A percentile compares a stretch with the other conserved stretches of the same genome.
Conservation (phyloP, 768 basidiomycete species). For the Pleurotus sapidus region DNA sequence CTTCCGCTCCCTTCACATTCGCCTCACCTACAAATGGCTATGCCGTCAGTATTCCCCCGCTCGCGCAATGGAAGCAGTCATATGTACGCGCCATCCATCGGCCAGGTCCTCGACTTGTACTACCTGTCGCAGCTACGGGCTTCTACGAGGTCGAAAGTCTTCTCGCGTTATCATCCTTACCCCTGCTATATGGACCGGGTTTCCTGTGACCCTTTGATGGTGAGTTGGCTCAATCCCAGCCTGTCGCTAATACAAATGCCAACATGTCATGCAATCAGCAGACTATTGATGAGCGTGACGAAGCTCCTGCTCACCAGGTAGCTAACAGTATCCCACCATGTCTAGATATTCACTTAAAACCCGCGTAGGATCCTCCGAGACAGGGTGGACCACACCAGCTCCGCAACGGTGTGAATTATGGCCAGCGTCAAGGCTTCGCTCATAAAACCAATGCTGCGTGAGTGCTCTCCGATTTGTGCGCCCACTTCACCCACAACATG, state of each 20-base stretch:
- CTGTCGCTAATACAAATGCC: not conserved
- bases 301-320: not conserved
- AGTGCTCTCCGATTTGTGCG: conserved; percentile 35
- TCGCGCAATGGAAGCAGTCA: not conserved
- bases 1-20: too few relatives aligned
- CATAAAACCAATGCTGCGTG: not conserved
- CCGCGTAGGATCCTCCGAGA: not conserved
- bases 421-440: not conserved
- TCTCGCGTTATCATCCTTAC: not conserved
- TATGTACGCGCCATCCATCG: not conserved
- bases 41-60: not conserved
- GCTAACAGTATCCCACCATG: not conserved
- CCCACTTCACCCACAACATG: conserved; percentile 64
- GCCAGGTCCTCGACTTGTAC: not conserved
- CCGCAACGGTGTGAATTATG: not conserved
- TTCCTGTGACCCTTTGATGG: not conserved
- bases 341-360: not conserved
- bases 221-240: not conserved
- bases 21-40: not conserved
- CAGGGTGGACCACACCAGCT: not conserved
- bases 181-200: not conserved
- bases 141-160: not conserved
- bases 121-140: not conserved
- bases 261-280: not conserved
- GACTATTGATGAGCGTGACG: not conserved